These are phyloP conservation scores for Anthracocystis panici-leucophaei DNA, from an alignment of 1,284 basidiomycete genomes.

Conservation along the genomic window DNA sequence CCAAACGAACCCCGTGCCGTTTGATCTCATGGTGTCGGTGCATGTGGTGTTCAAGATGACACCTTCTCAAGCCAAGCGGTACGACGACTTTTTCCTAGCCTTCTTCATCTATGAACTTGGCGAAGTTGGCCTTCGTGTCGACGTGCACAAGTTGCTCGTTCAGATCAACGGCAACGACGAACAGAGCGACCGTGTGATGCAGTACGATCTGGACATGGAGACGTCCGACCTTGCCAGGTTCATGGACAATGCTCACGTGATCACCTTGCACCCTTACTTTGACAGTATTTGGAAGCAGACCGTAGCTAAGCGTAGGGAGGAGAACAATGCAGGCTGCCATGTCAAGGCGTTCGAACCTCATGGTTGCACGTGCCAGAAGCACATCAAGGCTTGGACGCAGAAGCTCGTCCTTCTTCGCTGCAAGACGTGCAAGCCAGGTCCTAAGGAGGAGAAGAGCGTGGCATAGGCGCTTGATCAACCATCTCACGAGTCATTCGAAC, in stretches of 20 bases:
- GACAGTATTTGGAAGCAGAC: slow-evolving; percentile 11
- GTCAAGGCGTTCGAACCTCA: slow-evolving; percentile 7
- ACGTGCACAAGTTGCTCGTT: not conserved
- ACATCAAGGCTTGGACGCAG: slow-evolving; percentile 7
- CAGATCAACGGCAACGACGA: not conserved
- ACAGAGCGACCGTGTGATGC: not conserved
- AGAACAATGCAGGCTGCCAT: slow-evolving; percentile 2
- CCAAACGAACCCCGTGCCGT: not conserved
- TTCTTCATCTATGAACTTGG: no score
- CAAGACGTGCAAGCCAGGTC: not conserved
- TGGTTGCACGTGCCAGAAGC: slow-evolving; percentile 9
- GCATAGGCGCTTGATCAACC: not conserved
- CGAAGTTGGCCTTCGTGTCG: no score
- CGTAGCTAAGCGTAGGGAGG: not conserved
- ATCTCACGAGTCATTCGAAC: not conserved
- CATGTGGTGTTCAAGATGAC: slow-evolving; percentile 9
- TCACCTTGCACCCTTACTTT: slow-evolving; percentile 5
- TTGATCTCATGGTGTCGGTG: slow-evolving; percentile 4
- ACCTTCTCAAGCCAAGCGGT: not conserved
- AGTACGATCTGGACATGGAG: slow-evolving; percentile 2
- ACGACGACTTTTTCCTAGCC: not conserved
- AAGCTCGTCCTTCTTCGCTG: slow-evolving; percentile 11
- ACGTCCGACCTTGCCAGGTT: not conserved
- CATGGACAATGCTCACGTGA: not conserved
- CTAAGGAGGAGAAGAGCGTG: not conserved